Base-by-base conservation (phyloP, 352 stramenopile genomes). In the Phytophthora sp. region DNA sequence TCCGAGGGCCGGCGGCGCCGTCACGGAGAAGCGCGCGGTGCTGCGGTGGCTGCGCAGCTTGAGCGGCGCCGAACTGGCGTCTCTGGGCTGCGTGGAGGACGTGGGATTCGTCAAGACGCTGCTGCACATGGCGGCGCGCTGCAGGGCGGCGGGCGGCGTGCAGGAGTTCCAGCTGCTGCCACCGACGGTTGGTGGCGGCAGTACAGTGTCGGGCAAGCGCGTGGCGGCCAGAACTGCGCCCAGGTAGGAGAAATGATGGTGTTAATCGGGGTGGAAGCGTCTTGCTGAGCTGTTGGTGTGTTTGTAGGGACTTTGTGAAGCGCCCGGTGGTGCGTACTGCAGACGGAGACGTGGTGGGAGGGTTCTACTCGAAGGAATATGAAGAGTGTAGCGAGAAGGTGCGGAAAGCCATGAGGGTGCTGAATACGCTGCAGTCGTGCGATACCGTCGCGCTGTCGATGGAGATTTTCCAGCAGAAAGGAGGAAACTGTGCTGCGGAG, bases 41-140 rank as follows among this genome's bases (percentile, higher is more conserved):
- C 54, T 89, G 32, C 64, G 66, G 51, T 93, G 87, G 84, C 46
- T 95, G 8, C 67, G 50, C 11, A 46, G 52, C 7, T 52, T 91
- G 4, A 72, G 52, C 3, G 37, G 73, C 0, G 50, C 63, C 28
- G 80, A 92, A 38, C 72, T 85, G 58, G 67, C 72, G 45, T 92
- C 87, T 39, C 58, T 95, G 24, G 83, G 72, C 49, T 81, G 74
- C 26, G 69, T 92, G 20, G 77, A 83, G 15, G 83, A 95, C 39
- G 73, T 63, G 5, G 66, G 74, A 5, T 93, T 95, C 53, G 87
- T 94, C 30, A 93, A 93, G 62, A 92, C 85, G 12, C 54, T 94
- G 45, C 66, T 95, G 58, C 72, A 77, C 39, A 94, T 95, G 83
- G 76, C 64, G 26, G 60, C 69, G 51, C 53, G 37, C 34, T 72